Evolutionary conservation across 2,329 filamentous ascomycete species (phyloP), one percentile per base, ranked within the genome.

Genomic region (Diaporthe destruens): DNA sequence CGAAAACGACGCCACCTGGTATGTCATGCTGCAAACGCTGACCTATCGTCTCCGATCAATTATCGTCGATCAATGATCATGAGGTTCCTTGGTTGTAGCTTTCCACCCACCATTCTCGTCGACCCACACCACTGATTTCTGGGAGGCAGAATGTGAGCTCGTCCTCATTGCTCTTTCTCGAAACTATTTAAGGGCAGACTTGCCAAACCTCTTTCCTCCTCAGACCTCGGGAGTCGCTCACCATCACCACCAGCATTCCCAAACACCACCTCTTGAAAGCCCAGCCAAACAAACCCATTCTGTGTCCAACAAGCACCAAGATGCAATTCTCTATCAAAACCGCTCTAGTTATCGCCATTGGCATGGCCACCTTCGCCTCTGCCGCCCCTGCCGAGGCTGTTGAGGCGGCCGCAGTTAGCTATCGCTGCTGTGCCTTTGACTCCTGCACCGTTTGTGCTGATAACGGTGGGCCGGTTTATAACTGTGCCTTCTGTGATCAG

Each of bases 261-360:
- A 47, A 47, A 47, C 44, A 47, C 4, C 18, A 47, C 6, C 44
- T 47, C 18, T 47, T 20, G 14, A 16, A 44, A 14, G 6, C 42
- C 6, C 42, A 20, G 42, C 14, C 6, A 42, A 16, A 11, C 39
- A 42, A 42, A 16, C 42, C 44, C 20, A 47, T 20, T 47, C 2
- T 14, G 14, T n/a, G 8, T 6, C 44, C 7, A 20, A 1, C 2
- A 36, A 36, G 14, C 9, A 36, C 29, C 44, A 39, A 65, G 20
- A 65, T 65, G 61, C 61, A 65, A 4, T 65, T 39, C 29, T 51
- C 61, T 8, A 20, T 65, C 61, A 65, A 65, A n/a, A 65, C 29
- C 5, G 44, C 36, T 42, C 20, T 65, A 2, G 14, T n/a, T 32
- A 65, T 65, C 44, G 44, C 44, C 29, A 65, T 51, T 32, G 12